Conservation (phyloP, 371 early-diverging fungal genomes). For the Saksenaea oblongispora region DNA sequence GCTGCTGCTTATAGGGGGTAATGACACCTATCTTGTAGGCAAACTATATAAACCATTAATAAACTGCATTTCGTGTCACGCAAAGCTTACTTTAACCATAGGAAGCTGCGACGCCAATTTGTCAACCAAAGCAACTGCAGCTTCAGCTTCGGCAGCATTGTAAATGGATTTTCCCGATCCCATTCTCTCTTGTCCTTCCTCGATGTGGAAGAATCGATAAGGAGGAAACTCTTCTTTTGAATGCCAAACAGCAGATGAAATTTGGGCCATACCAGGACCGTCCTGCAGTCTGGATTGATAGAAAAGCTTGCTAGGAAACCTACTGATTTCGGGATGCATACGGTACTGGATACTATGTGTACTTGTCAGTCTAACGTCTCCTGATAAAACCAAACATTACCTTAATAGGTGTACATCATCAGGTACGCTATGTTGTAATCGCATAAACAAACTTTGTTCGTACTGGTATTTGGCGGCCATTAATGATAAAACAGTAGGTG, state of each 20-base stretch:
- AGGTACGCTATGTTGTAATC: conserved; percentile 70
- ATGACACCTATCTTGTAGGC: conserved; percentile 83
- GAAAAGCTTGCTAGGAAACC: conserved; percentile 81
- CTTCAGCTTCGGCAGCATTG: conserved; percentile 80
- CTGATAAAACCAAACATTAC: conserved; percentile 24
- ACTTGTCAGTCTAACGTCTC: not conserved
- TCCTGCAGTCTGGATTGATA: conserved; percentile 80
- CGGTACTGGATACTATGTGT: conserved; percentile 94
- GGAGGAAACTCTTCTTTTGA: conserved; percentile 63
- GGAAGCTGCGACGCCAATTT: conserved; percentile 58
- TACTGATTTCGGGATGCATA: conserved; percentile 95
- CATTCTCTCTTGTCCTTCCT: conserved; percentile 68
- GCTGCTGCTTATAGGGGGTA: conserved; percentile 92
- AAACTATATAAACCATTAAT: conserved; percentile 50
- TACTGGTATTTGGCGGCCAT: conserved; percentile 75
- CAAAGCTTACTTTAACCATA: conserved; percentile 48
- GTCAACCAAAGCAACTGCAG: conserved; percentile 73
- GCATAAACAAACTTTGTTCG: conserved; percentile 88
- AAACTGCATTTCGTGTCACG: not conserved
- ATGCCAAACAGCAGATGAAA: conserved; percentile 82
- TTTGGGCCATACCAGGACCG: conserved; percentile 69
- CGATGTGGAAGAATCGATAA: conserved; percentile 79
- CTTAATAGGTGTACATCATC: conserved; percentile 71
- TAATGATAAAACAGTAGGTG: conserved; percentile 89
- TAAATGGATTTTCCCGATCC: conserved; percentile 74